Evolutionary conservation across 306 rosid genomes (phyloP), one percentile per base, ranked within the genome.

Genomic region (cucumber (Cucumis sativus)): DNA sequence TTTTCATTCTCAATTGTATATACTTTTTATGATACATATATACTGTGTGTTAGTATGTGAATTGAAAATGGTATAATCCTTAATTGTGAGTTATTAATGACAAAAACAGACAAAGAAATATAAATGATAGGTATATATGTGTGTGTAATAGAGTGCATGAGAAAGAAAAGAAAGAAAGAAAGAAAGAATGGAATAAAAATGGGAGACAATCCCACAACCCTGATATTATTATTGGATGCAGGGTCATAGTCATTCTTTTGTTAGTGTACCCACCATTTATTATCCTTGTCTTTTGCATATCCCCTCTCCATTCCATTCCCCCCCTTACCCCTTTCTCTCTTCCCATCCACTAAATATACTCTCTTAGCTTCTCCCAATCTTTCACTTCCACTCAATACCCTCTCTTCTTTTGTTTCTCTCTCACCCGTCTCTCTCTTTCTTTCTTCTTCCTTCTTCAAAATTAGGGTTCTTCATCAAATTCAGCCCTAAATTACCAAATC

Each of bases 211-310:
- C 82, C 84, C 89, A 87, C 85, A 82, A 79, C 82, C 77, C 16
- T 80, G 88, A 88, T 84, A 89, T 80, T 88, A 95, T 95, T 83
- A 88, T 89, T 90, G 82, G 92, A 88, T 84, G 90, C 88, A 90
- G 83, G 86, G 92, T 89, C 97, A 87, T 79, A 87, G 93, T 91
- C 93, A 85, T 86, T 90, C 90, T 92, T 91, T 89, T 84, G 37
- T 71, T 79, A 91, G 92, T 89, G 92, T 91, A 83, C 87, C 92
- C 88, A 85, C 84, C 95, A 88, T 94, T 94, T 90, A 90, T 91
- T 85, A 87, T 82, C 96, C 87, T 87, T 95, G 96, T 95, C 93
- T 92, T 89, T 92, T 90, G 90, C 92, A 33, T 33, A 3, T 4
- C 37, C 37, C 5, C 37, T 33, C 37, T 33, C 37, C 37, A 33